Evolutionary conservation across 768 basidiomycete genomes (phyloP).

Genomic region (Suillus lakei): DNA sequence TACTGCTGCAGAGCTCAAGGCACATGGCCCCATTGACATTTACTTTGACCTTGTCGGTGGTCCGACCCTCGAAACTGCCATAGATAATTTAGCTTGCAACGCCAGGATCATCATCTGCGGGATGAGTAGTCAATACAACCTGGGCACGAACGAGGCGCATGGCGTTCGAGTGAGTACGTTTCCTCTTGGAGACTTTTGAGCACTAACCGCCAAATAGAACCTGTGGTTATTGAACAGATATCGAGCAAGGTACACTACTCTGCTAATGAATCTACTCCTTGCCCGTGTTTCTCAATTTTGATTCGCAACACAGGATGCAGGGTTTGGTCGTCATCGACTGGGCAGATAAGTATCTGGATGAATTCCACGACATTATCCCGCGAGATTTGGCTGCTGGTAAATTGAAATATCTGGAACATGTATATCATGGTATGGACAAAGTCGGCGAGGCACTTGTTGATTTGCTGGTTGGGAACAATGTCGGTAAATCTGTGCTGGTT

Average conservation of each 20-base stretch:
- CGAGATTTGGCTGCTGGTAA: constrained; percentile 48
- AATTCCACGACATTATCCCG: constrained; percentile 49
- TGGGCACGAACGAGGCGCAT: constrained; percentile 32
- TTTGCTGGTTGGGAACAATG: constrained; percentile 41
- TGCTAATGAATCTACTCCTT: neutral
- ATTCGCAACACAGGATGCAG: constrained; percentile 3
- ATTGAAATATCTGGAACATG: constrained; percentile 51
- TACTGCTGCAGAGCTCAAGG: constrained; percentile 53
- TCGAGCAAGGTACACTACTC: neutral
- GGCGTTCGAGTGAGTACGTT: constrained; percentile 19
- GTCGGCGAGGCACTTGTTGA: constrained; percentile 43
- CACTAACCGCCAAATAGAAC: constrained; percentile 1
- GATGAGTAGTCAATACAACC: constrained; percentile 17
- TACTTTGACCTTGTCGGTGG: constrained; percentile 63
- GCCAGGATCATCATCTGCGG: constrained; percentile 52
- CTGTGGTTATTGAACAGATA: constrained; percentile 7
- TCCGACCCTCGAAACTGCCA: constrained; percentile 58
- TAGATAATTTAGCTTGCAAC: constrained; percentile 46
- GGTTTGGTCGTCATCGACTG: constrained; percentile 10
- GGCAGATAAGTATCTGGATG: constrained; percentile 40
- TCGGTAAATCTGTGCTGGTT: constrained; percentile 29
- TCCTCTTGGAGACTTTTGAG: neutral
- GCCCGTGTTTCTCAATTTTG: neutral
- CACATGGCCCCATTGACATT: constrained; percentile 63
- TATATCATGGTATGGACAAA: constrained; percentile 48